These are phyloP conservation scores for Hypomyces perniciosus DNA, from an alignment of 2,329 filamentous ascomycete genomes.

Conservation along the genomic window DNA sequence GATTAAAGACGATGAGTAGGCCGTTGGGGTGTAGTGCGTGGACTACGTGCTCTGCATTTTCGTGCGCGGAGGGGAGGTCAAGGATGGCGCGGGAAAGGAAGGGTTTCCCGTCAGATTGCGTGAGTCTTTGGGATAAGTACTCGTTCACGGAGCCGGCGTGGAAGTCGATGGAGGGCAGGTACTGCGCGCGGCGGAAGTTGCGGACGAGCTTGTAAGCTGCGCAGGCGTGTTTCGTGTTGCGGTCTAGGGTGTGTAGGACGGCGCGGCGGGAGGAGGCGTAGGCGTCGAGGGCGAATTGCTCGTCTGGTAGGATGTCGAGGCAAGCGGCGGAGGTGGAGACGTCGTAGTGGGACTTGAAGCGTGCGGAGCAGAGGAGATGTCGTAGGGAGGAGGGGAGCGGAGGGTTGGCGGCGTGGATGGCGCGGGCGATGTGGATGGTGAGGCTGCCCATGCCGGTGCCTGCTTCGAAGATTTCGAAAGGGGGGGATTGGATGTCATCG, in stretches of 20 bases:
- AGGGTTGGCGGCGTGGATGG: slow-evolving; percentile 67
- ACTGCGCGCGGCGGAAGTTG: slow-evolving; percentile 64
- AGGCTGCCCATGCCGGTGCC: slow-evolving; percentile 80
- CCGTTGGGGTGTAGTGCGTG: slow-evolving; percentile 59
- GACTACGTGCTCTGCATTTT: slow-evolving; percentile 39
- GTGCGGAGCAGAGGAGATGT: slow-evolving; percentile 21
- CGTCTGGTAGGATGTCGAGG: slow-evolving; percentile 24
- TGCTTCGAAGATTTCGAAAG: slow-evolving; percentile 73
- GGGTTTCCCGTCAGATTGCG: slow-evolving; percentile 36
- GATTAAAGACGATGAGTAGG: slow-evolving; percentile 64
- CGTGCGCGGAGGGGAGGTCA: slow-evolving; percentile 62
- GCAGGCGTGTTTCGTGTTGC: slow-evolving; percentile 53
- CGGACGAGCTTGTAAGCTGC: slow-evolving; percentile 60
- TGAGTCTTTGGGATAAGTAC: slow-evolving; percentile 53
- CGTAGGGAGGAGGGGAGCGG: slow-evolving; percentile 39
- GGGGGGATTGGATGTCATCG: slow-evolving; percentile 25
- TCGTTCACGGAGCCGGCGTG: slow-evolving; percentile 60
- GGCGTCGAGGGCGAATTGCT: slow-evolving; percentile 32
- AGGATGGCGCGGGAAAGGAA: slow-evolving; percentile 69
- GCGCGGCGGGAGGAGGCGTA: slow-evolving; percentile 53
- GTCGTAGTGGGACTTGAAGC: slow-evolving; percentile 14
- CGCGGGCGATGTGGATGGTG: slow-evolving; percentile 68
- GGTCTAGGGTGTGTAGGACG: slow-evolving; percentile 70
- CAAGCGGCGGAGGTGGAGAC: slow-evolving; percentile 12
- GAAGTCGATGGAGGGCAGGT: slow-evolving; percentile 66